A percentile compares a stretch with the other conserved stretches of the same genome.
Conservation (phyloP, 768 basidiomycete genomes). For the Chiua virens region DNA sequence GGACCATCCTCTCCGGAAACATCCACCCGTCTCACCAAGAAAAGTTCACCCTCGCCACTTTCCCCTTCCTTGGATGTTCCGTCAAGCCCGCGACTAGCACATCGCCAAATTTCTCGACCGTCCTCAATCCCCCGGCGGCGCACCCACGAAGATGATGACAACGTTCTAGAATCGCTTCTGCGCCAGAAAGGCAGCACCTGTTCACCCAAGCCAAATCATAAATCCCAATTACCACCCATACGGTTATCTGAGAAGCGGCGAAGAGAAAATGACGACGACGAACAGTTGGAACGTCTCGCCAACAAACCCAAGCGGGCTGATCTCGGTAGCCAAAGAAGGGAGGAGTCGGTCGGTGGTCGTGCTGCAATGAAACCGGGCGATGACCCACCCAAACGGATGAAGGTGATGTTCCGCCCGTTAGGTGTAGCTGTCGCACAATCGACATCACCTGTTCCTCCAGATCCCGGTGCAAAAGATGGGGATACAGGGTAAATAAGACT, state of each 20-base stretch:
- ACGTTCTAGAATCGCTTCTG: slow-evolving; percentile 55
- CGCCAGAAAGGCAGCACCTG: slow-evolving; percentile 36
- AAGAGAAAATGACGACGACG: slow-evolving; percentile 68
- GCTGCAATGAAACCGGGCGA: slow-evolving; percentile 33
- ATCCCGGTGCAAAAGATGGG: slow-evolving; percentile 67
- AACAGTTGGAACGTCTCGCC: slow-evolving; percentile 59
- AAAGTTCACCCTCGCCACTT: slow-evolving; percentile 24
- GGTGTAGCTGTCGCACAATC: slow-evolving; percentile 31
- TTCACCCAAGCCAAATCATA: slow-evolving; percentile 35
- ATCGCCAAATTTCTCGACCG: slow-evolving; percentile 37
- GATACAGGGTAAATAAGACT: slow-evolving; percentile 57
- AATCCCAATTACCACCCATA: slow-evolving; percentile 40
- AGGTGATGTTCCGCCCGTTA: slow-evolving; percentile 60
- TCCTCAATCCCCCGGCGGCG: slow-evolving; percentile 48
- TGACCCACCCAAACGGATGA: slow-evolving; percentile 66
- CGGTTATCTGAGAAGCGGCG: slow-evolving; percentile 69
- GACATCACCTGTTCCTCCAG: slow-evolving; percentile 50
- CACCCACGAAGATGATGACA: slow-evolving; percentile 50
- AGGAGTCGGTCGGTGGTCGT: slow-evolving; percentile 20
- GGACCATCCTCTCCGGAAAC: slow-evolving; percentile 14
- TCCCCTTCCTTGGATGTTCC: slow-evolving; percentile 36
- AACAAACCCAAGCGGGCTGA: slow-evolving; percentile 58
- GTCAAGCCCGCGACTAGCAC: slow-evolving; percentile 38
- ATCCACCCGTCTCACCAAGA: slow-evolving; percentile 13
- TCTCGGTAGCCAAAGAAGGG: slow-evolving; percentile 47